Percentiles rank a stretch among this genome's conserved stretches.
phyloP scores from a whole-genome alignment of 768 basidiomycete genomes.

The Lyophyllum semitale region DNA sequence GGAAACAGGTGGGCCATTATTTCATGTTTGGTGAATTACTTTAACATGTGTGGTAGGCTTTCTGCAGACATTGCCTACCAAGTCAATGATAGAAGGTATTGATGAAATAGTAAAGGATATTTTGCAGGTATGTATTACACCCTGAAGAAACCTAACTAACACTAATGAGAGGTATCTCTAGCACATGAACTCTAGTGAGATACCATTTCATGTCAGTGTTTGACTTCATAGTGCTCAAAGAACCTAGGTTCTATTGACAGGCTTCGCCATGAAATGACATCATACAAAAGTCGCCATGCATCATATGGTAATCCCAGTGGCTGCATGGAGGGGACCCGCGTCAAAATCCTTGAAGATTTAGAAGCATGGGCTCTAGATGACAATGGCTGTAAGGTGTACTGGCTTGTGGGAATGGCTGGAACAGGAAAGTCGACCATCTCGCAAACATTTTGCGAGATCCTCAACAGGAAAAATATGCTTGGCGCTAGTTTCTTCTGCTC shows the following conservation, averaged over 20 bases:
- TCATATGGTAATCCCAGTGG: neutral
- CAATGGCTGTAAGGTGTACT: constrained; percentile 22
- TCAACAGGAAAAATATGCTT: constrained; percentile 7
- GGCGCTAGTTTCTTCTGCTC: constrained; percentile 27
- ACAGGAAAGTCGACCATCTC: constrained; percentile 22
- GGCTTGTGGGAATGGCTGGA: constrained; percentile 21
- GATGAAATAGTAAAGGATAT: neutral
- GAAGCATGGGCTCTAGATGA: constrained; percentile 33
- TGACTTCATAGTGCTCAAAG: neutral
- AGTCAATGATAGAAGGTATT: no score
- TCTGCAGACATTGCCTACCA: no score
- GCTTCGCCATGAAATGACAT: neutral
- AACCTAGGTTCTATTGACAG: neutral
- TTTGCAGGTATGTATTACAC: neutral
- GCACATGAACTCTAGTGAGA: neutral
- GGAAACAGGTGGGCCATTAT: no score
- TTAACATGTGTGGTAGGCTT: no score
- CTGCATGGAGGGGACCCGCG: constrained; percentile 15
- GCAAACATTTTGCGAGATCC: constrained; percentile 4
- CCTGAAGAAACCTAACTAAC: no score
- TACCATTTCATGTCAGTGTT: neutral
- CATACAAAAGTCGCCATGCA: neutral
- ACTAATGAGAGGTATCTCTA: neutral
- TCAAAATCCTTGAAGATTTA: constrained; percentile 11
- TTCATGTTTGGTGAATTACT: no score